Evolutionary conservation across 2,329 filamentous ascomycete genomes (phyloP), one percentile per base, ranked within the genome.

Genomic region (Ascochyta viciae-villosae): DNA sequence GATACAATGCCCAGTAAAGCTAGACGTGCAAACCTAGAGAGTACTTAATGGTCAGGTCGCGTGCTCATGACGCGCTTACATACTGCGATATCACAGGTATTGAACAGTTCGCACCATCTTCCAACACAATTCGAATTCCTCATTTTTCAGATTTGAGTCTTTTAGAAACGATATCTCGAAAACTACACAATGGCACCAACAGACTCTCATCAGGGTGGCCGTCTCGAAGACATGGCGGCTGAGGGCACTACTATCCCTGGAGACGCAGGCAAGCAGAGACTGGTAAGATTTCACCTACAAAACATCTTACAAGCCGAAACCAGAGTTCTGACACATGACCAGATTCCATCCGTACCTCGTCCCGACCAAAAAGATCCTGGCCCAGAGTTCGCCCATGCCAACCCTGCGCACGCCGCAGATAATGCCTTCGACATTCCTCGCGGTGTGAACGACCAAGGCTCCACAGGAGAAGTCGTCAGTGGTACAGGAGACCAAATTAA

Each of bases 391-490:
- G 68, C 77, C 41, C 64, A 66, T 26, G 68, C 76, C 37, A 72
- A 76, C 23, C 71, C 74, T 24, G 76, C 77, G n/a, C 71, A 73
- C 16, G 81, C 80, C 0, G 81, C 78, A 7, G 78, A 81, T 55
- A 84, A 84, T 56, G 66, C 74, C 7, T 78, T 74, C 29, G 80
- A 83, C 42, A 77, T 83, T 54, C 78, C 82, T 4, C 67, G 73
- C 34, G 59, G 63, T 9, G 50, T 62, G 38, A 62, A 60, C 34
- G 75, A 77, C 56, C 66, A 63, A 3, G 73, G 73, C 10, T 60
- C 63, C 3, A 76, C 74, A 2, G 72, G 63, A 4, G 75, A 76
- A 27, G 67, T 77, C 19, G 58, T 74, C 15, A 75, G 72, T 4
- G 76, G 68, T 15, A 72, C 58, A 9, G 74, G 73, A 7, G 71